These are phyloP conservation scores for Fomitopsis serialis DNA, from an alignment of 768 basidiomycete genomes.

Conservation along the genomic window DNA sequence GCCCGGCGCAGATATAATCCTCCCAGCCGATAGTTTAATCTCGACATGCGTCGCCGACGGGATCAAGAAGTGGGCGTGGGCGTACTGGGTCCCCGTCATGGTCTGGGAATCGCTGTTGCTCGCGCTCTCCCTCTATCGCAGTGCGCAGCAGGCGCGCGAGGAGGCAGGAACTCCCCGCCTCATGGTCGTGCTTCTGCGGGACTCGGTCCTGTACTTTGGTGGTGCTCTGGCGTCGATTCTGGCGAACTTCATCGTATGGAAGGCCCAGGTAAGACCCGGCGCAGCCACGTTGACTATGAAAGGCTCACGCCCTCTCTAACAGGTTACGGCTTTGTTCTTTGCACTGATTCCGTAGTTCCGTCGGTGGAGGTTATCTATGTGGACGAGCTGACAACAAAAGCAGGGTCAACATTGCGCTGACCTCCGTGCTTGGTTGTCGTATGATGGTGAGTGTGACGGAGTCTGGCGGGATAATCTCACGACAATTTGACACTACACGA, in stretches of 20 bases:
- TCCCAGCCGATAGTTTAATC: too few relatives aligned
- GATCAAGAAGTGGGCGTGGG: neutral
- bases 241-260: slow-evolving; percentile 3
- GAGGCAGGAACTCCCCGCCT: neutral
- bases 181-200: neutral
- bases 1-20: too few relatives aligned
- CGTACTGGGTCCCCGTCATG: neutral
- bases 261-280: neutral
- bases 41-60: too few relatives aligned
- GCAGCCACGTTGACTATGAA: neutral
- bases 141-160: neutral
- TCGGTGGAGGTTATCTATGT: too few relatives aligned
- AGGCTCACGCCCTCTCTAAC: neutral
- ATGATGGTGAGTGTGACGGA: neutral
- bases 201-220: neutral
- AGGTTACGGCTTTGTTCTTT: neutral
- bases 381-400: neutral
- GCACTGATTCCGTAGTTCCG: neutral
- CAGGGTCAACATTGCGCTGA: neutral
- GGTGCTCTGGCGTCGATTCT: neutral
- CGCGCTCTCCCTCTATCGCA: neutral
- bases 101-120: neutral
- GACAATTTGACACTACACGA: neutral
- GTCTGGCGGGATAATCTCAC: neutral
- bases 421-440: neutral